phyloP scores from a whole-genome alignment of 2,329 filamentous ascomycete genomes.

The Cordyceps cateniannulata region DNA sequence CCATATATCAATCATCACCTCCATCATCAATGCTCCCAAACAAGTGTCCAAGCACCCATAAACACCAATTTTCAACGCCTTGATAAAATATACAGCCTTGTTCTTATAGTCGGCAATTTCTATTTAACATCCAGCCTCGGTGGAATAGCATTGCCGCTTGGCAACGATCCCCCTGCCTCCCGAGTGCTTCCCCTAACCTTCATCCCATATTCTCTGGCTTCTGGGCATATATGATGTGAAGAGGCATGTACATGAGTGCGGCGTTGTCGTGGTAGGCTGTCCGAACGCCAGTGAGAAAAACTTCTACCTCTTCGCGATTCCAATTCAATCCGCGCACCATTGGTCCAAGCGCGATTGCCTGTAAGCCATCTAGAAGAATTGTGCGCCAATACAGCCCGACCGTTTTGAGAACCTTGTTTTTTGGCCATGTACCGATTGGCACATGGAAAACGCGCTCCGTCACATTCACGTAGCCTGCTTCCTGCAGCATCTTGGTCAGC shows the following conservation, averaged over 20 bases:
- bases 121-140: neutral
- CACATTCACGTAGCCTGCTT: constrained; percentile 47
- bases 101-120: neutral
- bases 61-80: neutral
- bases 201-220: constrained; percentile 30
- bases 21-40: neutral
- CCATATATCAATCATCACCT: neutral
- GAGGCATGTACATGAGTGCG: constrained; percentile 47
- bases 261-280: constrained; percentile 40
- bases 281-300: constrained; percentile 41
- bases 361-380: constrained; percentile 42
- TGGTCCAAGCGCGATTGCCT: constrained; percentile 46
- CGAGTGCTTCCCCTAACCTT: neutral
- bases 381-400: constrained; percentile 47
- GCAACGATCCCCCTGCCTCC: neutral
- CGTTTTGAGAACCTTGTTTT: constrained; percentile 43
- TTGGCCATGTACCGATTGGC: constrained; percentile 49
- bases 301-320: constrained; percentile 41
- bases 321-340: constrained; percentile 43
- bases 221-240: constrained; percentile 49
- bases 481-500: constrained; percentile 39
- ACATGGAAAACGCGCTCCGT: constrained; percentile 43
- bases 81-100: neutral
- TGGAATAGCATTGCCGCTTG: neutral
- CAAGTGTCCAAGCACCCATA: neutral